Base-by-base conservation (phyloP, 2,329 filamentous ascomycete species). In the Penicillium crustosum region DNA sequence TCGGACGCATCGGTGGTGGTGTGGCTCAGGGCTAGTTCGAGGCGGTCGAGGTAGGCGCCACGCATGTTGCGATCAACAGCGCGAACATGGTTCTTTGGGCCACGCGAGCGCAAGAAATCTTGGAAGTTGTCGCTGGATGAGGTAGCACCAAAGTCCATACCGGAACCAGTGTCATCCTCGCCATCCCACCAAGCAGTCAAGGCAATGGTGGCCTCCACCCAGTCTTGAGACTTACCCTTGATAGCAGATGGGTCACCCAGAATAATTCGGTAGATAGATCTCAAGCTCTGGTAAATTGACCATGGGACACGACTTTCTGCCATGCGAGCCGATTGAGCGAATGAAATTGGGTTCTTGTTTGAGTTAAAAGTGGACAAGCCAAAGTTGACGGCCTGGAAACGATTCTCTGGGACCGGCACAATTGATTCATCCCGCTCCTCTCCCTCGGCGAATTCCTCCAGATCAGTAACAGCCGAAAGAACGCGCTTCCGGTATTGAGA, bases 181-280 rank as follows among this genome's bases (percentile, higher is more conserved):
- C 94, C 91, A 70, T 96, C 89, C 92, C 93, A 96, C 93, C 93
- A 97, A 6, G 89, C 87, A 33, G 93, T 87, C 49, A 97, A 78
- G 2, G 88, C 90, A 59, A 97, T 78, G 0, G 88, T 89, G 0
- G 91, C 93, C 77, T 97, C 93, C 51, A 93, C 86, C 93, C 93
- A 97, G 74, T 97, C 93, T 68, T 93, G 87, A 1, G 92, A 86
- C 44, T 87, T 85, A 47, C 87, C 84, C 60, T 95, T 79, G 52
- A 97, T 90, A 21, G 91, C 87, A 36, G 88, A 84, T 10, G 86
- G 82, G 62, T 89, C 85, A 36, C 93, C 93, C 5, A 94, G 82
- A 2, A 95, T 78, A 59, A 96, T 88, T 35, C 88, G 87, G 71
- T 96, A 97, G 6, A 97, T 77, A 13, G 86, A 86, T 64, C 89